These are phyloP conservation scores for Trametes cinnabarina DNA, from an alignment of 768 basidiomycete species.

Conservation along the genomic window DNA sequence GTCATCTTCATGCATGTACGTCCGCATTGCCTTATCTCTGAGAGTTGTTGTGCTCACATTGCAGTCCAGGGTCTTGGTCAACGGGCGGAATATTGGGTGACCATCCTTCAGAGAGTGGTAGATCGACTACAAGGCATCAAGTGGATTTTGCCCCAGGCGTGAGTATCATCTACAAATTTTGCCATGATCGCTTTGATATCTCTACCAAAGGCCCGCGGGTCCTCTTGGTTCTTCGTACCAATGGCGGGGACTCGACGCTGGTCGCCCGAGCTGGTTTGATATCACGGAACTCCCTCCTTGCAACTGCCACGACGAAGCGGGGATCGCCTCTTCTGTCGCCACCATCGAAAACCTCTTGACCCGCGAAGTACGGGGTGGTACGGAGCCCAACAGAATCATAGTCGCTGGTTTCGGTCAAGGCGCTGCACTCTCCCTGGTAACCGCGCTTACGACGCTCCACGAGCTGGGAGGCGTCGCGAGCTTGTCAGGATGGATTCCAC, in stretches of 20 bases:
- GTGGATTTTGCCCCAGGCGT: slow-evolving; percentile 48
- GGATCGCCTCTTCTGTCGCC: slow-evolving; percentile 35
- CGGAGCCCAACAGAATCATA: slow-evolving; percentile 37
- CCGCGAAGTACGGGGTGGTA: slow-evolving; percentile 36
- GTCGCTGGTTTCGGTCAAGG: slow-evolving; percentile 46
- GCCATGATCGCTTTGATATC: too few relatives aligned
- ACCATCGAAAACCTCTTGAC: slow-evolving; percentile 39
- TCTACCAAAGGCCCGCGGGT: too few relatives aligned
- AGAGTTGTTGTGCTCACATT: background rate
- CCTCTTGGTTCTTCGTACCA: too few relatives aligned
- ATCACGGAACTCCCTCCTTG: slow-evolving; percentile 38
- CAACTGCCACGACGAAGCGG: slow-evolving; percentile 34
- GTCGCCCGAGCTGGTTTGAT: slow-evolving; percentile 44
- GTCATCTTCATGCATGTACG: slow-evolving; percentile 33
- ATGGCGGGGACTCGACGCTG: too few relatives aligned
- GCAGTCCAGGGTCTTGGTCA: slow-evolving; percentile 40
- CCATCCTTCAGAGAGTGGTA: slow-evolving; percentile 35
- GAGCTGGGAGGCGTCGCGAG: slow-evolving; percentile 44
- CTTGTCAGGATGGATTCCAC: slow-evolving; percentile 47
- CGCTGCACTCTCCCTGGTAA: slow-evolving; percentile 39
- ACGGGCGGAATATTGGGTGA: slow-evolving; percentile 36
- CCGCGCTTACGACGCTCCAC: slow-evolving; percentile 39
- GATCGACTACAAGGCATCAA: slow-evolving; percentile 37
- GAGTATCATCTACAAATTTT: slow-evolving; percentile 5
- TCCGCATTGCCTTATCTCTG: background rate